Base-by-base conservation (phyloP, 2,329 filamentous ascomycete genomes). In the Hypoxylon sp. region DNA sequence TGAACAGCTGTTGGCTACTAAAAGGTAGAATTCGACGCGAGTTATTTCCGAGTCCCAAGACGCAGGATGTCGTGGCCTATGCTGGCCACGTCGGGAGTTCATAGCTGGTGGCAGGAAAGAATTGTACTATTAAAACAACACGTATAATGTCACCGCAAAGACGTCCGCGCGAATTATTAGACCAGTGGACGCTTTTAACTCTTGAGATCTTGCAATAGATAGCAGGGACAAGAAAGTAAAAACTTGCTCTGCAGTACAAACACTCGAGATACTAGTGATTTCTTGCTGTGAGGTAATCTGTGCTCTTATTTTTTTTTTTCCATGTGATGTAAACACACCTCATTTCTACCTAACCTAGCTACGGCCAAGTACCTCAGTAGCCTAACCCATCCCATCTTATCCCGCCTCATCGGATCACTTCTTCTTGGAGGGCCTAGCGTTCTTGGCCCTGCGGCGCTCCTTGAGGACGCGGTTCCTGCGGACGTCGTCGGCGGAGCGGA, bases 401-500 rank as follows among this genome's bases (percentile, higher is more conserved):
- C 9, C n/a, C 8, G 3, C 35, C 15, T 10, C 7, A 11, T 18
- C 20, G n/a, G 35, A 13, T 10, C 6, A 23, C n/a, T 13, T 11
- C 4, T 84, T 92, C 77, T 83, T 89, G 35, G 83, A 72, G 6
- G 92, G 92, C 69, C 94, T 81, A 7, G 91, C 93, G 75, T 97
- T 98, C 86, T 99, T 98, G 72, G 89, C 89, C 73, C 80, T 87
- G 72, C 85, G 86, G 77, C 83, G 85, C 79, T 96, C 89, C 80
- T 90, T 83, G 70, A 92, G 71, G 73, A 88, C 87, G 70, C 95
- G 84, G 60, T 88, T 86, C 81, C 92, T 96, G 69, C 90, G 85
- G 65, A 98, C 92, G 73, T 97, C 92, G 40, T 94, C 88, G 54
- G 86, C 86, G 55, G 84, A 89, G 80, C 89, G 92, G 70, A 98